Base-by-base conservation (phyloP, 768 basidiomycete species). In the Tricholoma sp. region DNA sequence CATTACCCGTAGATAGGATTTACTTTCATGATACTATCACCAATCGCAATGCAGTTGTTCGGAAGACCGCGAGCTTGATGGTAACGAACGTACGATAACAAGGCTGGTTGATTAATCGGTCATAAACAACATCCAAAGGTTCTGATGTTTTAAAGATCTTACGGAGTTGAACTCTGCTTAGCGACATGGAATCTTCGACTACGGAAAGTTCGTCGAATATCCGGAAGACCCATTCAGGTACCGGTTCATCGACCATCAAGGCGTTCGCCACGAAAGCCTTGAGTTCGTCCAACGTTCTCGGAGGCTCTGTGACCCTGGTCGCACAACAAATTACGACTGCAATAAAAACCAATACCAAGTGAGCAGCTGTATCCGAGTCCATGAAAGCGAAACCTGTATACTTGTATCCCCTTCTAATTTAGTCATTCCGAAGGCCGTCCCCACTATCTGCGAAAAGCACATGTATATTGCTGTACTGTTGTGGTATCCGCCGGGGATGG, bases 11-110 rank as follows among this genome's bases (percentile, higher is more conserved):
- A 57, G n/a, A 31, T 50, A 35, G 59, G 59, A 57, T 60, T 60
- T 1, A 60, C 53, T 21, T 53, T 64, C 70, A 73, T 69, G 9
- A 70, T 61, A 34, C 70, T 67, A 50, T 74, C 73, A 14, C 72
- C 73, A 21, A 74, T n/a, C 2, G 71, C 72, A 37, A 73, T 61
- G 50, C 66, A 74, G 56, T 74, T 74, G 9, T 57, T 57, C 2
- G 73, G 73, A 4, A 73, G 54, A 35, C 66, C 61, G 21, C 43
- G 52, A 5, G 61, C 65, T n/a, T 45, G 39, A 45, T 72, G 66
- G 52, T 72, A 74, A 11, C 59, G 62, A 27, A 71, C 56, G 54
- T 64, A 71, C 9, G 58, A 37, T 12, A 37, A 8, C 10, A 12
- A 3, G 11, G 35, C 35, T 37, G 11, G 35, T 37, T 16, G 16